Evolutionary conservation across 2,329 filamentous ascomycete genomes (phyloP).

Genomic region (Gaeumannomyces sp.): DNA sequence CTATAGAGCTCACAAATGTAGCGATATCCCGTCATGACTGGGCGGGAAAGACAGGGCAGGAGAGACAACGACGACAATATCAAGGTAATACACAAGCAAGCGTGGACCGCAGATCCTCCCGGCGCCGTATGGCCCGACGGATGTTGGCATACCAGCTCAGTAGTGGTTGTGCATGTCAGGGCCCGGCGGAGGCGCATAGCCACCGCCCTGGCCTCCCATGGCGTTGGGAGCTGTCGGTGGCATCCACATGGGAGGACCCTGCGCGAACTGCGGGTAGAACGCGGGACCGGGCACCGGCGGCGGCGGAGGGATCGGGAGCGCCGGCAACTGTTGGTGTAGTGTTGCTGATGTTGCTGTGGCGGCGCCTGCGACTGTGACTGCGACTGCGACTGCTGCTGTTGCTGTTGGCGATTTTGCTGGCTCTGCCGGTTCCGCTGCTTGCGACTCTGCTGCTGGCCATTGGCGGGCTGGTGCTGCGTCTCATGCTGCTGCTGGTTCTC

Average conservation of each 20-base stretch:
- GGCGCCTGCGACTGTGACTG: not conserved
- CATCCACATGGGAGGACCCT: not conserved
- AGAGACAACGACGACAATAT: no score
- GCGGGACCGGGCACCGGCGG: slow-evolving; percentile 1
- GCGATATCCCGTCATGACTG: no score
- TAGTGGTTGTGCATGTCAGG: slow-evolving; percentile 9
- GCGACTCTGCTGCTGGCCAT: not conserved
- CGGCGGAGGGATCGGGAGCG: slow-evolving; percentile 1
- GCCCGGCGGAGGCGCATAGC: not conserved
- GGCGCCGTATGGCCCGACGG: no score
- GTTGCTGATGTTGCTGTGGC: slow-evolving; percentile 4
- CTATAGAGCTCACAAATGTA: not conserved
- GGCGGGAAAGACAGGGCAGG: no score
- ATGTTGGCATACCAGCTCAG: not conserved
- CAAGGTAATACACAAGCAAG: no score
- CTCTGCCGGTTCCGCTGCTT: not conserved
- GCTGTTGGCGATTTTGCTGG: slow-evolving; percentile 2
- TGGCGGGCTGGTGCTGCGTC: not conserved
- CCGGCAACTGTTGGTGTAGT: slow-evolving; percentile 3
- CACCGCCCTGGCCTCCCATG: not conserved
- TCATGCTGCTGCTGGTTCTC: not conserved
- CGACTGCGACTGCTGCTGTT: not conserved
- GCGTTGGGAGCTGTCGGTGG: not conserved
- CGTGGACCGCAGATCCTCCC: not conserved
- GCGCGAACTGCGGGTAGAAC: slow-evolving; percentile 2